Percentiles rank a stretch among this genome's conserved stretches.
These are phyloP conservation scores for Fusarium guadeloupense DNA, from an alignment of 2,329 filamentous ascomycete species.

Conservation along the genomic window DNA sequence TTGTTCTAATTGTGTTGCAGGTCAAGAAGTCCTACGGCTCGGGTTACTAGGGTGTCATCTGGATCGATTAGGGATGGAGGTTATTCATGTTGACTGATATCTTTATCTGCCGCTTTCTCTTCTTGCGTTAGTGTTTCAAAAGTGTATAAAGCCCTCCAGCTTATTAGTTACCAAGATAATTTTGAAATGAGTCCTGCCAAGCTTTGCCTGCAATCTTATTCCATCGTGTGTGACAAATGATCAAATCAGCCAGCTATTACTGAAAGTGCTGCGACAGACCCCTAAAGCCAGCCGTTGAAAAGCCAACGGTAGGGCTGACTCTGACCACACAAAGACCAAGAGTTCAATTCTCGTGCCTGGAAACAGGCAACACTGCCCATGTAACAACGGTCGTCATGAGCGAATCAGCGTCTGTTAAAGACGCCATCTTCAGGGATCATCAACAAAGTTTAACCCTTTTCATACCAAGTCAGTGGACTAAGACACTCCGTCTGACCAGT, in stretches of 20 bases:
- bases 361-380: conserved; percentile 42
- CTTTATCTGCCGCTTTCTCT: too few species aligned
- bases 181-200: too few species aligned
- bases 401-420: conserved; percentile 35
- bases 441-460: conserved; percentile 5
- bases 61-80: not conserved
- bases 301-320: conserved; percentile 41
- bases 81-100: too few species aligned
- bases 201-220: too few species aligned
- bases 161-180: too few species aligned
- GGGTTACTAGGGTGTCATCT: not conserved
- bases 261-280: too few species aligned
- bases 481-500: conserved; percentile 12
- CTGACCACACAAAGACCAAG: not conserved
- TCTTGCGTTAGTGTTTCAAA: too few species aligned
- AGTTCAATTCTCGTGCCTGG: conserved; percentile 37
- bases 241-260: too few species aligned
- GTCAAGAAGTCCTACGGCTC: not conserved
- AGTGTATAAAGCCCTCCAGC: too few species aligned
- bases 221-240: too few species aligned
- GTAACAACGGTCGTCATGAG: conserved; percentile 46
- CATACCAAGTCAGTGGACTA: conserved; percentile 26
- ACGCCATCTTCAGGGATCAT: conserved; percentile 19
- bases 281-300: not conserved
- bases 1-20: conserved; percentile 35